Evolutionary conservation across 495 filamentous ascomycete species (phyloP).

Genomic region (Aspergillus diversus): DNA sequence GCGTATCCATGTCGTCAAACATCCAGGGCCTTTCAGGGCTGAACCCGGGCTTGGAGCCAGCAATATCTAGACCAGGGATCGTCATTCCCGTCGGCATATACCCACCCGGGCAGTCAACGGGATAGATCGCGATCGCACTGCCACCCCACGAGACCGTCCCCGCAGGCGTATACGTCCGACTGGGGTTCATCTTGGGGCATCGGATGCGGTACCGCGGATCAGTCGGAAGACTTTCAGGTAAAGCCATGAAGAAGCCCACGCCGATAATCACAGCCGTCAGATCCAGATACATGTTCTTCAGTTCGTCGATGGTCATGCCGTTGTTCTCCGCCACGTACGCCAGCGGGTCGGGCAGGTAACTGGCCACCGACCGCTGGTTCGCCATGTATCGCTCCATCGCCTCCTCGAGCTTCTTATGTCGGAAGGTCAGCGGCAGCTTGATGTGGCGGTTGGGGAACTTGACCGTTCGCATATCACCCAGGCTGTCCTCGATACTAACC

Average conservation of each 20-base stretch:
- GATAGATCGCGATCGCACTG: conserved; percentile 17
- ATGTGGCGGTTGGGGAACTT: neutral
- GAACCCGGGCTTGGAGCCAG: neutral
- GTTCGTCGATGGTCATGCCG: neutral
- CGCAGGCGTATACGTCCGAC: conserved; percentile 19
- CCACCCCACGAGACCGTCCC: conserved; percentile 21
- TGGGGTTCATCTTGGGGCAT: conserved; percentile 23
- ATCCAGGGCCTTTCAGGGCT: neutral
- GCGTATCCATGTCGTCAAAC: neutral
- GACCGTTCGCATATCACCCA: neutral
- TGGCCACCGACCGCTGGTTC: neutral
- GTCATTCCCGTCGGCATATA: conserved; percentile 21
- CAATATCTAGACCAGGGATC: conserved; percentile 13
- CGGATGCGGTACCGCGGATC: conserved; percentile 20
- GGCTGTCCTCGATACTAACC: neutral
- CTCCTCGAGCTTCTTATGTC: neutral
- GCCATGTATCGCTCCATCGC: neutral
- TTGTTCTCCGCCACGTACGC: neutral
- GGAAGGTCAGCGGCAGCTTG: neutral
- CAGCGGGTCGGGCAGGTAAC: neutral
- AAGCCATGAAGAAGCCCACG: conserved; percentile 6
- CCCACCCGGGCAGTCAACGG: conserved; percentile 20
- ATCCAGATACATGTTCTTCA: neutral
- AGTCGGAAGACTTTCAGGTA: conserved; percentile 2
- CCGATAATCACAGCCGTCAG: neutral